Conservation (phyloP, 2,329 filamentous ascomycete species). For the Celoporthe dispersa region DNA sequence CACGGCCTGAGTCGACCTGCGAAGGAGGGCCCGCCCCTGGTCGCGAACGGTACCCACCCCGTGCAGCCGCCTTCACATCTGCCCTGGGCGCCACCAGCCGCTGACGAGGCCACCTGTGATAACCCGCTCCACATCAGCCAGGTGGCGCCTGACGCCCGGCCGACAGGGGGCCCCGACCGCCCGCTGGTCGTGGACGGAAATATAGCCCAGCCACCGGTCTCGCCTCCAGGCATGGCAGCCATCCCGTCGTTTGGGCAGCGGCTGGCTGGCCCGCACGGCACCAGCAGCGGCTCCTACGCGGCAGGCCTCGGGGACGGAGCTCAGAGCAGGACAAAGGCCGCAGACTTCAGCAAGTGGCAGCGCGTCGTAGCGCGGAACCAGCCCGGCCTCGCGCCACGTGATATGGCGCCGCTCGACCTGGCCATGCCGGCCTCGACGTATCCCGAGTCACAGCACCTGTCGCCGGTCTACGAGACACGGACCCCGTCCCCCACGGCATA, state of each 20-base stretch:
- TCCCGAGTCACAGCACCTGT: slow-evolving; percentile 60
- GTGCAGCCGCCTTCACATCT: slow-evolving; percentile 36
- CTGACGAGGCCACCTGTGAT: slow-evolving; percentile 41
- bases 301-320: slow-evolving; percentile 36
- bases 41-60: slow-evolving; percentile 48
- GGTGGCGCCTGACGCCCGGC: slow-evolving; percentile 33
- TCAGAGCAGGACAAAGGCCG: slow-evolving; percentile 38
- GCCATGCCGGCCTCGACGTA: slow-evolving; percentile 52
- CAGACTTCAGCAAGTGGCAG: slow-evolving; percentile 42
- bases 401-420: slow-evolving; percentile 61
- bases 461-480: slow-evolving; percentile 75
- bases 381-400: slow-evolving; percentile 55
- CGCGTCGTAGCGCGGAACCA: slow-evolving; percentile 48
- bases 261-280: slow-evolving; percentile 35
- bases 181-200: slow-evolving; percentile 60
- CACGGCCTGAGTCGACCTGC: slow-evolving; percentile 40
- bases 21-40: slow-evolving; percentile 42
- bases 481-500: slow-evolving; percentile 70
- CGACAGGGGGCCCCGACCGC: slow-evolving; percentile 41
- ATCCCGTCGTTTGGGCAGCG: slow-evolving; percentile 40
- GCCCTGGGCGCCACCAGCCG: slow-evolving; percentile 35
- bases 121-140: slow-evolving; percentile 46
- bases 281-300: slow-evolving; percentile 34
- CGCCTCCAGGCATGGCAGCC: slow-evolving; percentile 28
- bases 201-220: slow-evolving; percentile 28